Conservation (phyloP, 768 basidiomycete genomes). For the Tremella mesenterica region DNA sequence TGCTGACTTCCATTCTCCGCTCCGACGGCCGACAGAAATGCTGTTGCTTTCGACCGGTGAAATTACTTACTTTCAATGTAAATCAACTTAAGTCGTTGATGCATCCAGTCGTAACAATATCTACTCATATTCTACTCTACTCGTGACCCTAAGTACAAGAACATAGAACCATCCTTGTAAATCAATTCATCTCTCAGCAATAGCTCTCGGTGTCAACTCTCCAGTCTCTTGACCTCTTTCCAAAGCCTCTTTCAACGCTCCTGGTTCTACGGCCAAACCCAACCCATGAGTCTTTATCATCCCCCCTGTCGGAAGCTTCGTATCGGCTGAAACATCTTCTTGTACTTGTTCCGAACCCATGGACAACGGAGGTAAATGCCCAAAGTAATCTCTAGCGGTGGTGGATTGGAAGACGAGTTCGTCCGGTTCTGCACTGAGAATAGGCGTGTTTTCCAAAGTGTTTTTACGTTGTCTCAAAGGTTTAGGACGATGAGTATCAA, state of each 20-base stretch:
- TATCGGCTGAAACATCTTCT: constrained; percentile 1
- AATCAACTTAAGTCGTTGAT: too few species aligned
- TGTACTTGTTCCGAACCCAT: constrained; percentile 10
- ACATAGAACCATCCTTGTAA: too few species aligned
- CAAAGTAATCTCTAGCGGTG: constrained; percentile 29
- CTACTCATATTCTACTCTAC: too few species aligned
- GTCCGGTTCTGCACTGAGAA: background rate
- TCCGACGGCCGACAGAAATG: too few species aligned
- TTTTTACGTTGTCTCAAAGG: constrained; percentile 7
- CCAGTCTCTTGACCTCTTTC: constrained; percentile 16
- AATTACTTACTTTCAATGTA: too few species aligned
- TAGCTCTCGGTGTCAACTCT: constrained; percentile 22
- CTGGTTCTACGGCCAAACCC: constrained; percentile 1
- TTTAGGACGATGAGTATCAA: constrained; percentile 77
- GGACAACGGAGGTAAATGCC: constrained; percentile 9
- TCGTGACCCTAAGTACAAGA: too few species aligned
- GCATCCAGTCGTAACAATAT: too few species aligned
- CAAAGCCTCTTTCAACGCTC: constrained; percentile 7
- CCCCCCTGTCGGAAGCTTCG: background rate
- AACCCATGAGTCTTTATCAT: background rate
- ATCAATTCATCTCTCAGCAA: too few species aligned
- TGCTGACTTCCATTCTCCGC: too few species aligned
- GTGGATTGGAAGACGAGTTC: background rate
- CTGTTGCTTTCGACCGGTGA: too few species aligned
- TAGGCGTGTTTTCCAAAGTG: background rate